A percentile compares a stretch with the other conserved stretches of the same genome.
Conservation (phyloP, 148 eudicot species). For the Hydrangea macrophylla region DNA sequence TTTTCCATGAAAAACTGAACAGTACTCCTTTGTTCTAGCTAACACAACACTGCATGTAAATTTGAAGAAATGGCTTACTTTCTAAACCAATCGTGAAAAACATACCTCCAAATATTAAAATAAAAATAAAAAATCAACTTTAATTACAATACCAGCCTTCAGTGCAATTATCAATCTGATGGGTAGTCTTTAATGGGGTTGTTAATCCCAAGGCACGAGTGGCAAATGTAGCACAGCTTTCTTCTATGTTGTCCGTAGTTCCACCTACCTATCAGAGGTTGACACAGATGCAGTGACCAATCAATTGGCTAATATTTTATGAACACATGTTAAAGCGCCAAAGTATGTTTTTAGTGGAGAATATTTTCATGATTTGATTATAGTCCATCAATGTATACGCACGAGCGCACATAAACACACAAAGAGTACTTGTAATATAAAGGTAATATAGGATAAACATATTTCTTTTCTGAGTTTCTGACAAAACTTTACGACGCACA, state of each 20-base stretch:
- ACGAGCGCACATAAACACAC: too few species aligned
- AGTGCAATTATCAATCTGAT: slow-evolving; percentile 97
- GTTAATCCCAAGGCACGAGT: slow-evolving; percentile 82
- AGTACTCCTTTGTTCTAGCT: slow-evolving; percentile 78
- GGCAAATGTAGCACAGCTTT: slow-evolving; percentile 90
- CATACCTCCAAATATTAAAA: too few species aligned
- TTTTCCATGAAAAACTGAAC: slow-evolving; percentile 83
- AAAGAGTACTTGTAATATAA: too few species aligned
- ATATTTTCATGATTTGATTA: background rate
- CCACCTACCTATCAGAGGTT: slow-evolving; percentile 75
- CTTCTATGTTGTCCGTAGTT: slow-evolving; percentile 91
- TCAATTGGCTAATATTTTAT: background rate
- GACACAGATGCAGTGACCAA: background rate
- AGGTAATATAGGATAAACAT: too few species aligned
- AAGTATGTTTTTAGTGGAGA: background rate
- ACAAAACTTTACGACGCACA: too few species aligned
- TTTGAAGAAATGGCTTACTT: slow-evolving; percentile 6
- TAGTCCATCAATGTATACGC: too few species aligned
- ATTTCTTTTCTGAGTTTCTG: too few species aligned
- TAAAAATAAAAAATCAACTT: slow-evolving; percentile 8
- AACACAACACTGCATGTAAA: slow-evolving; percentile 74
- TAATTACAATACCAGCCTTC: slow-evolving; percentile 78
- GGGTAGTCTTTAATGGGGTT: slow-evolving; percentile 73
- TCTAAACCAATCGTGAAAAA: background rate
- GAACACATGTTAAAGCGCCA: background rate